A percentile compares a stretch with the other conserved stretches of the same genome.
Evolutionary conservation across 345 rosid species (phyloP).

Genomic region (Aquilaria sinensis): DNA sequence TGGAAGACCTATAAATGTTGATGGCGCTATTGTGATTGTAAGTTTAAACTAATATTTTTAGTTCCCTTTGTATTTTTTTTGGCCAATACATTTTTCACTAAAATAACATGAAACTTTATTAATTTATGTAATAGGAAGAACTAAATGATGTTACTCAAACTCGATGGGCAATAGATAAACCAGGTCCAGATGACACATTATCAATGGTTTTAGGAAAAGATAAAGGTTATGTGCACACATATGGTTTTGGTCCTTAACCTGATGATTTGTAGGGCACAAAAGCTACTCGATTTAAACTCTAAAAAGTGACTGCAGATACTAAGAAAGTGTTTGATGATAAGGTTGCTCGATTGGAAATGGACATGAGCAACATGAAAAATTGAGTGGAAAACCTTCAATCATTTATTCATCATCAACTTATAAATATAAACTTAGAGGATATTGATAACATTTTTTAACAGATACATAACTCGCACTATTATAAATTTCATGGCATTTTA

Average conservation of each 20-base stretch:
- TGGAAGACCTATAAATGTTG: neutral
- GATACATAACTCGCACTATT: too few relatives aligned
- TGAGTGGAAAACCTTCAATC: neutral
- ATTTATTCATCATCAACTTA: too few relatives aligned
- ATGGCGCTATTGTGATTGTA: neutral
- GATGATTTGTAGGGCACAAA: neutral
- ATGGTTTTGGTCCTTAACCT: neutral
- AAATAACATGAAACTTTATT: neutral
- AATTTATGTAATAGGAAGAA: neutral
- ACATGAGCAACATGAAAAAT: neutral
- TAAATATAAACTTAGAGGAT: too few relatives aligned
- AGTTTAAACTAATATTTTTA: neutral
- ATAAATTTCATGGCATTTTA: too few relatives aligned
- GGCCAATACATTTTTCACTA: neutral
- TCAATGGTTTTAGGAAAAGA: neutral
- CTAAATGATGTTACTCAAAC: neutral
- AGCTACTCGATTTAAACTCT: neutral
- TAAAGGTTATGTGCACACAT: neutral
- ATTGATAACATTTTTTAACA: too few relatives aligned
- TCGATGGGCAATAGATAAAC: neutral
- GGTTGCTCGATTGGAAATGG: neutral
- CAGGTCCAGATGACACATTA: neutral
- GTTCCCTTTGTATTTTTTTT: neutral
- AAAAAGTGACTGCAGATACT: neutral
- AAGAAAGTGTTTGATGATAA: neutral